phyloP scores from a whole-genome alignment of 257 asterid genomes.

The Nicotiana paniculata region DNA sequence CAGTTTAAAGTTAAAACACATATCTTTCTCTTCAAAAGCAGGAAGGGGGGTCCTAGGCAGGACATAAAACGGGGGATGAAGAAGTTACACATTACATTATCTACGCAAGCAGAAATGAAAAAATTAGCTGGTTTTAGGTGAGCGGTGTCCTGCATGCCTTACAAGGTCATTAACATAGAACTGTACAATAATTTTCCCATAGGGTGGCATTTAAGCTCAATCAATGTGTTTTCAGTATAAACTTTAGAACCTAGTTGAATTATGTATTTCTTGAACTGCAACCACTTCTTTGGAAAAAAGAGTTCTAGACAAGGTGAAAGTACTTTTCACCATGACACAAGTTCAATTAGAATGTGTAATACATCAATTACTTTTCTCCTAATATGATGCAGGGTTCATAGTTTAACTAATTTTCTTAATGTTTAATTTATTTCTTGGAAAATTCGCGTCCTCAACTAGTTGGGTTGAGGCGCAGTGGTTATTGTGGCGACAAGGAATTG shows the following conservation, averaged over 20 bases:
- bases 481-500: not conserved
- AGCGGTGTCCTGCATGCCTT: too few species aligned
- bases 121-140: not conserved
- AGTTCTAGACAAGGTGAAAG: not conserved
- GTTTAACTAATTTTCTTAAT: too few species aligned
- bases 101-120: not conserved
- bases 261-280: not conserved
- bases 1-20: not conserved
- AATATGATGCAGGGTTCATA: too few species aligned
- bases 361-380: too few species aligned
- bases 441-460: not conserved
- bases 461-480: not conserved
- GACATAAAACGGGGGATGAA: not conserved
- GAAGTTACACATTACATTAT: not conserved
- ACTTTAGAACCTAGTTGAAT: not conserved
- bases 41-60: not conserved
- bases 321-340: not conserved
- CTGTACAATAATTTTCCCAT: not conserved
- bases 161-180: not conserved
- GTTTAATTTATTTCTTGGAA: too few species aligned
- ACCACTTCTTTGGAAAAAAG: not conserved
- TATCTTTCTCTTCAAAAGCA: not conserved
- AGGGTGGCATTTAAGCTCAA: not conserved
- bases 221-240: not conserved
- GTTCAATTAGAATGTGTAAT: not conserved